phyloP scores from a whole-genome alignment of 129 eudicot species.

The sunflower (Helianthus annuus) region HanXRQr2.0-SUNRISE NC_035440.2:29355827-29356326 shows the following conservation, averaged over 20 bases:
- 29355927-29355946: neutral
- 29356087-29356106: conserved; percentile 3
- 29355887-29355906: neutral
- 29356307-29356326: conserved; percentile 49
- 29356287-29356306: conserved; percentile 63
- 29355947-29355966: conserved; percentile 8
- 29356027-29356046: neutral
- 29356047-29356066: conserved; percentile 14
- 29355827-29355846: neutral
- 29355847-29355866: conserved; percentile 10
- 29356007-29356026: neutral
- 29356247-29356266: conserved; percentile 76
- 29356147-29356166: conserved; percentile 22
- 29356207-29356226: conserved; percentile 73
- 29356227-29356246: conserved; percentile 83
- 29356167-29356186: conserved; percentile 18
- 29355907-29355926: neutral
- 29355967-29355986: neutral
- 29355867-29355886: conserved; percentile 6
- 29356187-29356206: conserved; percentile 87
- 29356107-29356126: conserved; percentile 6
- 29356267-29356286: conserved; percentile 59
- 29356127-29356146: conserved; percentile 26
- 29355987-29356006: neutral
- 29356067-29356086: conserved; percentile 1